phyloP scores from a whole-genome alignment of 352 stramenopile species.

The Phytophthora crassamura region DNA sequence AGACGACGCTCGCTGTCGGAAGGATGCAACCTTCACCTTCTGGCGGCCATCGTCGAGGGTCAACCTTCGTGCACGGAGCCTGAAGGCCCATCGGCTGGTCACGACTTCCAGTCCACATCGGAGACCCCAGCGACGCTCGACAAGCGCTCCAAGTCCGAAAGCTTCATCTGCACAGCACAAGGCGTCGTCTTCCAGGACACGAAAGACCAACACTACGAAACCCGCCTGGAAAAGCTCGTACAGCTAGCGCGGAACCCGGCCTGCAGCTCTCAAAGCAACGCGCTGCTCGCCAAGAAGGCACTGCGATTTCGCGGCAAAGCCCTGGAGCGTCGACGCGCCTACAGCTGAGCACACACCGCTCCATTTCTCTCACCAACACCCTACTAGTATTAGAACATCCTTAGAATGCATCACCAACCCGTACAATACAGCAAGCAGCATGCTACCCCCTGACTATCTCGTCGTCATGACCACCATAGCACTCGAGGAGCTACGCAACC shows the following conservation, averaged over 20 bases:
- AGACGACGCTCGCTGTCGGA: slow-evolving; percentile 28
- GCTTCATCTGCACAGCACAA: slow-evolving; percentile 35
- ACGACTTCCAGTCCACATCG: not conserved
- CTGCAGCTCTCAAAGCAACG: slow-evolving; percentile 27
- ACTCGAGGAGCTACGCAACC: too few relatives aligned
- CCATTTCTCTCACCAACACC: not conserved
- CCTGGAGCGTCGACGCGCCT: slow-evolving; percentile 18
- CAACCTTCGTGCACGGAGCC: not conserved
- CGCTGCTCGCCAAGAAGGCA: slow-evolving; percentile 36
- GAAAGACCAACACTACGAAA: slow-evolving; percentile 18
- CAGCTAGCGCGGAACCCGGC: slow-evolving; percentile 18
- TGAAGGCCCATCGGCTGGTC: not conserved
- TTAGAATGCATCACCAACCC: slow-evolving; percentile 9
- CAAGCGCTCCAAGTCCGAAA: slow-evolving; percentile 30
- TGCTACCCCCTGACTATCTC: not conserved
- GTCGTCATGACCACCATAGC: too few relatives aligned
- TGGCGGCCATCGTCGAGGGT: slow-evolving; percentile 14
- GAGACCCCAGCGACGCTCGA: not conserved
- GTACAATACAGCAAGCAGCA: slow-evolving; percentile 21
- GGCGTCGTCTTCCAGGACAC: slow-evolving; percentile 31
- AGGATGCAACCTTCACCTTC: slow-evolving; percentile 17
- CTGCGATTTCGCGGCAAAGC: slow-evolving; percentile 34
- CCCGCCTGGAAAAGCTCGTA: slow-evolving; percentile 21
- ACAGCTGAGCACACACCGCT: slow-evolving; percentile 9
- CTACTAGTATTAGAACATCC: slow-evolving; percentile 12